Conservation (phyloP, 2,329 filamentous ascomycete species). For the Penicillium sp. region DNA sequence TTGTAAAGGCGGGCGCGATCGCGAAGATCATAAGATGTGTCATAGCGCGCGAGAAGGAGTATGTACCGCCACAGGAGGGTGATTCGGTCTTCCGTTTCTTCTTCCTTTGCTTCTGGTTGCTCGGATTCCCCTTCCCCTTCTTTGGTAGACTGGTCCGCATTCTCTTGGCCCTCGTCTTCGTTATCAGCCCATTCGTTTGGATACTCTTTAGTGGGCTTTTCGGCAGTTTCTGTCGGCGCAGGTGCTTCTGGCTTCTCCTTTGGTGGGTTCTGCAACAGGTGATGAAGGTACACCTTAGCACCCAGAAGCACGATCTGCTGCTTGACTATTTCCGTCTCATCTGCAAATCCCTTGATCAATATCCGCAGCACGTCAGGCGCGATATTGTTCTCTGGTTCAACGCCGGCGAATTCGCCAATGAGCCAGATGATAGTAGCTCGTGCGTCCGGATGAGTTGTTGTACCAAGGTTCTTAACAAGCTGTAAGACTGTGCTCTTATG, state of each 20-base stretch:
- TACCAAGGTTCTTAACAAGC: constrained; percentile 87
- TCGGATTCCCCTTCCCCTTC: constrained; percentile 25
- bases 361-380: constrained; percentile 90
- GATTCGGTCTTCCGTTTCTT: constrained; percentile 60
- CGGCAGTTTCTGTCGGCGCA: constrained; percentile 20
- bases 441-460: constrained; percentile 81
- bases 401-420: constrained; percentile 86
- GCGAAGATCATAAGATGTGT: constrained; percentile 90
- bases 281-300: constrained; percentile 94
- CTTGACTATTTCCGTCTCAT: constrained; percentile 83
- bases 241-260: constrained; percentile 18
- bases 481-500: constrained; percentile 85
- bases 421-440: constrained; percentile 96
- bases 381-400: constrained; percentile 81
- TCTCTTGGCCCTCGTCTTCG: constrained; percentile 23
- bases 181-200: constrained; percentile 36
- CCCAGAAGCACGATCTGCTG: constrained; percentile 88
- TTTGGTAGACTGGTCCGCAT: constrained; percentile 27
- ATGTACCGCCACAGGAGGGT: constrained; percentile 81
- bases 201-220: constrained; percentile 25
- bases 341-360: constrained; percentile 77
- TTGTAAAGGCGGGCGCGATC: constrained; percentile 89
- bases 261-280: constrained; percentile 61
- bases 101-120: constrained; percentile 27
- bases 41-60: constrained; percentile 83